Base-by-base conservation (phyloP, 2,329 filamentous ascomycete genomes). In the Neofusicoccum umdonicola region DNA sequence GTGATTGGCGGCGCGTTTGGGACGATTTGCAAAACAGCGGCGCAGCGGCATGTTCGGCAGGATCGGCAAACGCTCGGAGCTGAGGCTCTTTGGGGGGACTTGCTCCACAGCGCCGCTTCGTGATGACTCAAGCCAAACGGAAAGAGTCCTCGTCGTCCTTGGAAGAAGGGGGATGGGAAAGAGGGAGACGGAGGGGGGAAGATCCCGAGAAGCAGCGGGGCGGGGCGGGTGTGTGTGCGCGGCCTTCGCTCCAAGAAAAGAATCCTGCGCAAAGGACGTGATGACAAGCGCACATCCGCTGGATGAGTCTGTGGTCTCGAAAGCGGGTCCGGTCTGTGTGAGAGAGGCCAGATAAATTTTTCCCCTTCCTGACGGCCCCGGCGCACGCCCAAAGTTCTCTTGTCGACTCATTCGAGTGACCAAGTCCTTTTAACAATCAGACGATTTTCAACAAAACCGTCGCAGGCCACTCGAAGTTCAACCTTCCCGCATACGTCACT, bases 361-460 rank as follows among this genome's bases (percentile, higher is more conserved):
- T 37, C 42, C 42, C 56, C 31, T 44, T 57, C 52, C 27, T 31
- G 27, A 31, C 27, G 27, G 27, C 27, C 13, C n/a, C 51, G 17
- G 51, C 17, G 35, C 52, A 35, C 35, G n/a, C 17, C 17, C 51
- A 6, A 22, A 48, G 17, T 11, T 22, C n/a, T 45, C 42, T 37
- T 60, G 31, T 47, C 56, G 42, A 48, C 54, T 58, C 54, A 58
- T 58, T 34, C 22, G 39, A 45, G 22, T 45, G 39, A 34, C 41
- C 54, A 56, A 27, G 22, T 31, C 27, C n/a, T 17, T 41, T 13
- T 45, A 31, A 60, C 42, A 22, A 34, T 60, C 56, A 47, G 56
- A 47, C 56, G 56, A 60, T 60, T 60, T 60, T 60, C 56, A 60
- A 60, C 56, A 60, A 60, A 60, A 60, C 56, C 56, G 56, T 60